Base-by-base conservation (phyloP, 139 green algal genomes). In the Pleodorina starrii region DNA sequence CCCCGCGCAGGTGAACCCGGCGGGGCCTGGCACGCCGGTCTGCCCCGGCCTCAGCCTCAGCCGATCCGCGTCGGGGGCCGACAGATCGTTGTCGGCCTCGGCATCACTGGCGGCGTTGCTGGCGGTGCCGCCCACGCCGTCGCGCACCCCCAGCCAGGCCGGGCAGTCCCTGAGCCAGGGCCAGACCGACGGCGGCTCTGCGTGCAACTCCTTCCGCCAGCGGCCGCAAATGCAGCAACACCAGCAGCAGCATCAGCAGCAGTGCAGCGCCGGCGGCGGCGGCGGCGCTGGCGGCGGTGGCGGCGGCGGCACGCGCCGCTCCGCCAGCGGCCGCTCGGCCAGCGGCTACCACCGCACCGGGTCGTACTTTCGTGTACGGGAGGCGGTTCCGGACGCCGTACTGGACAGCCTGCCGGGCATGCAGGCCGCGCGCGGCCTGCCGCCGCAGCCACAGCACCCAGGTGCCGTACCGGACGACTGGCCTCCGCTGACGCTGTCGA, bases 301-400 rank as follows among this genome's bases (percentile, higher is more conserved):
- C 77, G 27, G 77, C 40, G 35, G 27, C 48, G 16, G 10, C 40
- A 60, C 57, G 12, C 79, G 66, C 25, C 77, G 77, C 51, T 51
- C 77, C 57, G 35, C 2, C 57, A 44, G 16, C 57, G 27, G 79
- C 7, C 57, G 40, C 1, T 57, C n/a, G 11, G 19, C n/a, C 7
- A 76, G 7, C 43, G 50, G 81, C 17, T 77, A 76, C n/a, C 60
- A 50, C 14, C 42, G 81, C 29, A 87, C 29, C 60, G 81, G 81
- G 5, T 87, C 81, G 43, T 87, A 87, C 81, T 87, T 87, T 25
- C 60, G 81, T 10, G 81, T 87, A 35, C 81, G 81, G 0, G 81
- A 87, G 44, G 81, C 81, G 1, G 81, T 87, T 25, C 81, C 81
- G 19, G 81, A 87, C 43, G 60, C 60, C 19, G 81, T 86, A 25